Evolutionary conservation across 108 stramenopile genomes (phyloP).

Genomic region (Nitzschia palea): DNA sequence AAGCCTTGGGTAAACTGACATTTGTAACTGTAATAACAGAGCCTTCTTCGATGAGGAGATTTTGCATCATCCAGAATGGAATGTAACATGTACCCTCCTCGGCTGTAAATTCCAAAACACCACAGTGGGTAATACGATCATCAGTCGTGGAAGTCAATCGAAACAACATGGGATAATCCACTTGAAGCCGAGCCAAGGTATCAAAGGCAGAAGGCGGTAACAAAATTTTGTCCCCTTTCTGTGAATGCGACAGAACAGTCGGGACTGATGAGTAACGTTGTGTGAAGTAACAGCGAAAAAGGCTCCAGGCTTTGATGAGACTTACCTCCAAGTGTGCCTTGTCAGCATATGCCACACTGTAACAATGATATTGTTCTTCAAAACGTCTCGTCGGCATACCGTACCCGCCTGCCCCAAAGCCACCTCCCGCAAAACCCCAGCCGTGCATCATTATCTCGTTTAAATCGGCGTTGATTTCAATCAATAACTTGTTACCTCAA

Average conservation of each 20-base stretch:
- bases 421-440: constrained; percentile 34
- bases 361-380: constrained; percentile 93
- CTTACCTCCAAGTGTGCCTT: constrained; percentile 87
- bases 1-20: constrained; percentile 92
- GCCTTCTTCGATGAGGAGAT: constrained; percentile 90
- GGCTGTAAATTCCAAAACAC: constrained; percentile 99
- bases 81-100: constrained; percentile 97
- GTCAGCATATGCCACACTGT: constrained; percentile 86
- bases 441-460: constrained; percentile 29
- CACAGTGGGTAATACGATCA: constrained; percentile 84
- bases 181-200: constrained; percentile 89
- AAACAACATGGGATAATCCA: constrained; percentile 96
- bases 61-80: constrained; percentile 99
- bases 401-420: constrained; percentile 10
- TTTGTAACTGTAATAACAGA: constrained; percentile 92
- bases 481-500: too few species aligned
- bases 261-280: background rate
- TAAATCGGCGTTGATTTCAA: background rate
- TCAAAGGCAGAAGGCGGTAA: constrained; percentile 97
- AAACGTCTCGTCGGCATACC: constrained; percentile 36
- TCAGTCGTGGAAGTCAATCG: constrained; percentile 58
- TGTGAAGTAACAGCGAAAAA: background rate
- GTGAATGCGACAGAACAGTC: background rate
- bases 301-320: background rate
- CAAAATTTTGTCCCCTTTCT: constrained; percentile 97